Evolutionary conservation across 371 early-diverging fungal genomes (phyloP), one percentile per base, ranked within the genome.

Genomic region (Circinella umbellata): DNA sequence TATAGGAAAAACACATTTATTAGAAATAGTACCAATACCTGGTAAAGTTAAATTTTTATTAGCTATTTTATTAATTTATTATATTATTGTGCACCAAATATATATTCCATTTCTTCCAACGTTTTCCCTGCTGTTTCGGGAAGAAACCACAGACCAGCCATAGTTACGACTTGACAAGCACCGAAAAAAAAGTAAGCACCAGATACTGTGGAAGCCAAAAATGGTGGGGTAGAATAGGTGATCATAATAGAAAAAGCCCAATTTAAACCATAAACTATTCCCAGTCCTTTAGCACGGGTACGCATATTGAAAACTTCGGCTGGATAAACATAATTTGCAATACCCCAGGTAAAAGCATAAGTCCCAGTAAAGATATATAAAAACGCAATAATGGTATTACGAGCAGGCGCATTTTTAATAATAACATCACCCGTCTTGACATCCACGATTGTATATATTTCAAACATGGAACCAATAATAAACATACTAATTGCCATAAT

Each of bases 281-380:
- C 79, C 38, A 80, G 66, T 9, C 74, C 79, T 65, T 84, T 84
- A 35, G 85, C 77, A 55, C 85, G 80, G 7, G 73, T 76, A 49
- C 85, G 85, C 75, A 76, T 82, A 63, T 82, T 80, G 61, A 81
- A 88, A 66, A 92, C 67, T 72, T 92, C 92, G 34, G 78, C 83
- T 39, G 96, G 96, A 77, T 95, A 95, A 4, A 81, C 79, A 51
- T 80, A 84, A 37, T 79, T 73, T 13, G 80, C 80, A 51, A 81
- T 73, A 17, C 84, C 80, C 88, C 88, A 90, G 51, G 89, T 87
- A 62, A 82, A 80, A 57, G 90, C 83, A 78, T 88, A 90, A 38
- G 76, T 63, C n/a, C 86, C 77, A 39, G 80, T 73, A 60, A 84
- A 84, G 49, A 84, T 74, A 59, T 76, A 84, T 17, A 84, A 70